Evolutionary conservation across 2,329 filamentous ascomycete genomes (phyloP), one percentile per base, ranked within the genome.

Genomic region (Hymenoscyphus fraxineus): DNA sequence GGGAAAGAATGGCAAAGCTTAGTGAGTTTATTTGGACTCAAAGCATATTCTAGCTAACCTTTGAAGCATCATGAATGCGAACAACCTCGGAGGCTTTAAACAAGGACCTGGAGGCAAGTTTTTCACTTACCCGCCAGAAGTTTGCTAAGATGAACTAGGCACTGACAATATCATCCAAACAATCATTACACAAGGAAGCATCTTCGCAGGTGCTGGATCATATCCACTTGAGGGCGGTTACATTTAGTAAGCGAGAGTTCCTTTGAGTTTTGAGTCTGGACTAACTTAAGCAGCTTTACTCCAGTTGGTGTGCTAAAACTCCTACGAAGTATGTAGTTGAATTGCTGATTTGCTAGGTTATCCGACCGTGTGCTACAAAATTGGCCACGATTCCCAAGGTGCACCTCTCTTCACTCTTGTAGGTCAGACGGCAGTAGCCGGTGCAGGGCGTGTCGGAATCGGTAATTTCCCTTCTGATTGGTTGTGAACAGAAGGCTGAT

Each of bases 1-100:
- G 2, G 82, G 82, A 13, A 84, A 84, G 72, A 82, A 79, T 51
- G 81, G 80, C 1, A 82, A 81, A 70, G 79, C 78, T 0, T 82
- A 81, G 64, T 57, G 47, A 35, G 60, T 32, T 12, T 15, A 58
- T 1, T 9, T 15, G 4, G 15, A 16, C 6, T 13, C 39, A n/a
- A 4, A 27, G 12, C n/a, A 22, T 41, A 9, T 41, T 58, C 35
- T 15, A 32, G 35, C 16, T 56, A 19, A 47, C n/a, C 19, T 40
- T 54, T 13, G 15, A 13, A 63, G 61, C 64, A 80, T 78, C 72
- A 64, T 75, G 68, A 74, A 76, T 40, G 75, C 74, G 5, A 73
- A 76, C 58, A 74, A 76, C 59, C 66, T 75, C 10, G 74, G 73
- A 13, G 75, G 73, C 2, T 75, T 72, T 60, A 74, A 73, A 19